Evolutionary conservation across 1,139 yeast species (phyloP).

Genomic region (Magnusiomyces fungicola): DNA sequence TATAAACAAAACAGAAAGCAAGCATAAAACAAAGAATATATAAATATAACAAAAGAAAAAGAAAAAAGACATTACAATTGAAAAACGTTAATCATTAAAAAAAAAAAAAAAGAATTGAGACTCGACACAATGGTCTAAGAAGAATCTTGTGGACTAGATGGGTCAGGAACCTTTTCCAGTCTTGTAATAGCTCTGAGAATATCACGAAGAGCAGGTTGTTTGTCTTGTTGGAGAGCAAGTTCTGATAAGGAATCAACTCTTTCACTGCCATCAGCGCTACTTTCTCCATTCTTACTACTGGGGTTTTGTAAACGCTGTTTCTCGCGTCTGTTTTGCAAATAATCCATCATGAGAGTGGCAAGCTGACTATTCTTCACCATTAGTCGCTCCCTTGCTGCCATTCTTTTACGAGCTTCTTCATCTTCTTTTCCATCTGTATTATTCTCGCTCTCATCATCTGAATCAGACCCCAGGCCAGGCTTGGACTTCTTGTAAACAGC

Average conservation of each 20-base stretch:
- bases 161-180: conserved; percentile 11
- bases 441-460: conserved; percentile 15
- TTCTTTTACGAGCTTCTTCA: conserved; percentile 39
- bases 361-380: conserved; percentile 10
- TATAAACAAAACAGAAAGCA: neutral
- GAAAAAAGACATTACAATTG: neutral
- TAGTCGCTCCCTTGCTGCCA: conserved; percentile 42
- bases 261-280: conserved; percentile 12
- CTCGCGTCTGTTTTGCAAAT: neutral
- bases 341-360: conserved; percentile 7
- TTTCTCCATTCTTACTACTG: conserved; percentile 16
- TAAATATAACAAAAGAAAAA: neutral
- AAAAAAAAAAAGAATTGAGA: neutral
- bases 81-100: neutral
- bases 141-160: neutral
- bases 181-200: conserved; percentile 14
- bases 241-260: neutral
- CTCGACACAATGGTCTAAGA: neutral
- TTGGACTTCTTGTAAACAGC: no score
- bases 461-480: conserved; percentile 20
- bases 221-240: neutral
- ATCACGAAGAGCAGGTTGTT: conserved; percentile 7
- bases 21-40: neutral
- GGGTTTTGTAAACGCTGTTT: no score
- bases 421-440: conserved; percentile 7